Evolutionary conservation across 2,329 filamentous ascomycete genomes (phyloP), one percentile per base, ranked within the genome.

Genomic region (Microdochium paspali): DNA sequence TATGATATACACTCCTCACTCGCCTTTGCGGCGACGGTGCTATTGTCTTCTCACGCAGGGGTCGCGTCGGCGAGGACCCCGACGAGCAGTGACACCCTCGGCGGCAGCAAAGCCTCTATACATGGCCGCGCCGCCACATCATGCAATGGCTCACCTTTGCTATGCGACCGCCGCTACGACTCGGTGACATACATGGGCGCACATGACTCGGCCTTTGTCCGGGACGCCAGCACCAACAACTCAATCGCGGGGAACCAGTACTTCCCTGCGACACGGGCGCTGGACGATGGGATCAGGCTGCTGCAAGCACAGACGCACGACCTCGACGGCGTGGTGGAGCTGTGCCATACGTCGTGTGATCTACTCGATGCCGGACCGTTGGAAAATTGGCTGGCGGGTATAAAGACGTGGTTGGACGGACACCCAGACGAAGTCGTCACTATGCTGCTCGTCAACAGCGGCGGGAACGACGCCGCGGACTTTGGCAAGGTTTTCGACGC

Each of bases 81-180:
- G 6, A n/a, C 6, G 10, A 35, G 15, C 12, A 21, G 15, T 20
- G 23, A 12, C 15, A 40, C 7, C 18, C 6, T 3, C 18, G 23
- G 18, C 12, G 23, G 6, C 15, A 20, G 6, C 15, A 18, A 5
- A 18, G 4, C 18, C 10, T 10, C 13, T 9, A 40, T 21, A 20
- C 5, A n/a, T 10, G 23, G 35, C 10, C 35, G 18, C 13, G 35
- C 35, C 18, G 31, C 31, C 5, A 21, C 35, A 21, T 79, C 82
- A 26, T 93, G 88, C 76, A 93, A 93, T 69, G 91, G 91, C 71
- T 89, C 85, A 1, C 85, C 86, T 0, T 68, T 73, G 40, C 76
- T 93, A 35, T 93, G 88, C 71, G 70, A 68, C 51, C 79, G 79
- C 53, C 68, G 77, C 18, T 93, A 93, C 70, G 82, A 80, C 67